These are phyloP conservation scores for Coemansia reversa DNA, from an alignment of 192 early-diverging fungal species.

Conservation along the genomic window DNA sequence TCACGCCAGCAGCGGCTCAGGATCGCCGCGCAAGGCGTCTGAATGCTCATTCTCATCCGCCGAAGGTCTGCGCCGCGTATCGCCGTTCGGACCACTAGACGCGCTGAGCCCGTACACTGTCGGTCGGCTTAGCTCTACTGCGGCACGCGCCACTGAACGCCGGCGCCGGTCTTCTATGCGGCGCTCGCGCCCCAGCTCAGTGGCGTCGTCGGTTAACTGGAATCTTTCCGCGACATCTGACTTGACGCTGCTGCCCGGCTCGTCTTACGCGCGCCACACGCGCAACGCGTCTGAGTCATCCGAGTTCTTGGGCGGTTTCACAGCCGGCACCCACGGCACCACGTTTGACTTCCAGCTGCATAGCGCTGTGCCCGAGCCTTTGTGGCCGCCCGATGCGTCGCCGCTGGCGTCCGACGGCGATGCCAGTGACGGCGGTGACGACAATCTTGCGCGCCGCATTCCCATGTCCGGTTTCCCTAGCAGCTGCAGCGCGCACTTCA, in stretches of 20 bases:
- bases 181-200: constrained; percentile 32
- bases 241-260: constrained; percentile 20
- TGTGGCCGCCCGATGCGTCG: constrained; percentile 42
- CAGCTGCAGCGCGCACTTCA: constrained; percentile 50
- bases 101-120: constrained; percentile 46
- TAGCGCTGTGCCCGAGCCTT: constrained; percentile 24
- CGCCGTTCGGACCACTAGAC: constrained; percentile 30
- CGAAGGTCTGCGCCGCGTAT: constrained; percentile 30
- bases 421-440: constrained; percentile 13
- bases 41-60: constrained; percentile 40
- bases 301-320: constrained; percentile 2
- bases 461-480: constrained; percentile 38
- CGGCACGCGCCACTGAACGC: constrained; percentile 46
- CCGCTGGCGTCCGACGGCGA: constrained; percentile 20
- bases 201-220: constrained; percentile 30
- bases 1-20: constrained; percentile 2
- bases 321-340: not conserved
- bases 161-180: constrained; percentile 36
- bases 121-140: constrained; percentile 34
- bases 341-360: constrained; percentile 38
- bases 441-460: constrained; percentile 19
- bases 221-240: constrained; percentile 28
- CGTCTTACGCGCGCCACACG: constrained; percentile 19
- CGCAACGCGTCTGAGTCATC: constrained; percentile 40
- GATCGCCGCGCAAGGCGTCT: constrained; percentile 25